Percentiles rank a stretch among this genome's conserved stretches.
phyloP scores from a whole-genome alignment of 2,329 filamentous ascomycete species.

The Lasiodiplodia citricola region DNA sequence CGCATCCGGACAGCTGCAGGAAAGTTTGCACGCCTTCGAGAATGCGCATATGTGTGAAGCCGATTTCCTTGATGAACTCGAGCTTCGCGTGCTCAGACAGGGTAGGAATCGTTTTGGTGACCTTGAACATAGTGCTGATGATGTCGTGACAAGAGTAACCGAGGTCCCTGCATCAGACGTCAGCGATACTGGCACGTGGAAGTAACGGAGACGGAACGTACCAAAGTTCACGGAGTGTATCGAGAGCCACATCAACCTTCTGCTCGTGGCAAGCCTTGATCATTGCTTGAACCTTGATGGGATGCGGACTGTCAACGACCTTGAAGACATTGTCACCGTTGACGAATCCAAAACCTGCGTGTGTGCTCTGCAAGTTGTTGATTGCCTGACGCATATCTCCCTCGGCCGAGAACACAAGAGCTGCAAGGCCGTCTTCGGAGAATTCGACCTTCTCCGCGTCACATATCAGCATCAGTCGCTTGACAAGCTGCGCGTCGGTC shows the following conservation, averaged over 20 bases:
- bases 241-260: constrained; percentile 85
- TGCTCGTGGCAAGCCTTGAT: constrained; percentile 95
- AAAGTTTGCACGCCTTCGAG: constrained; percentile 97
- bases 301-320: constrained; percentile 95
- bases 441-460: constrained; percentile 89
- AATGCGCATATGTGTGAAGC: constrained; percentile 98
- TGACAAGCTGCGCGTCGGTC: constrained; percentile 90
- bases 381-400: constrained; percentile 99
- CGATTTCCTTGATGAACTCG: constrained; percentile 98
- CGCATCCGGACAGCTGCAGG: constrained; percentile 89
- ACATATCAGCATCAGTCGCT: constrained; percentile 88
- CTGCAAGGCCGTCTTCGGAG: constrained; percentile 90
- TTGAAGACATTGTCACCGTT: constrained; percentile 97
- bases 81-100: constrained; percentile 94
- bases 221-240: constrained; percentile 89
- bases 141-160: constrained; percentile 99
- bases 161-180: constrained; percentile 61
- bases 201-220: constrained; percentile 39
- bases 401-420: constrained; percentile 96
- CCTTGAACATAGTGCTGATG: constrained; percentile 98
- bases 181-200: not conserved
- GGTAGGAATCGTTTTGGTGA: constrained; percentile 93
- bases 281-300: constrained; percentile 98
- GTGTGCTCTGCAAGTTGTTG: constrained; percentile 95
- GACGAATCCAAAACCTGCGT: constrained; percentile 94